Evolutionary conservation across 2,329 filamentous ascomycete species (phyloP).

Genomic region (Hypoxylon sp.): DNA sequence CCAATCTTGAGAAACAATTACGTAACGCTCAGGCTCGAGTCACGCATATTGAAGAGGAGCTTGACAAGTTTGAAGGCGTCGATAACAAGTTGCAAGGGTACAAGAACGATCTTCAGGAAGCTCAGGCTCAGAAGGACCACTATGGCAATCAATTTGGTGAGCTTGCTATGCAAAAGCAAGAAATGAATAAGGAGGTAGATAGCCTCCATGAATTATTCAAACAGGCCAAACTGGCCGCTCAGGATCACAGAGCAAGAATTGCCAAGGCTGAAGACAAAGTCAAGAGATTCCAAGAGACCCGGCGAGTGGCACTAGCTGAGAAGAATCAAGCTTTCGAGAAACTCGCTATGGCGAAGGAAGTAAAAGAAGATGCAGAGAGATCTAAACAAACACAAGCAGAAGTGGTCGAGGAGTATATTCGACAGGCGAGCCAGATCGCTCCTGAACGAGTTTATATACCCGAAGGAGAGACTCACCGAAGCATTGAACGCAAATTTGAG

Average conservation of each 20-base stretch:
- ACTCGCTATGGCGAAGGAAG: constrained; percentile 64
- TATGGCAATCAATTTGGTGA: constrained; percentile 70
- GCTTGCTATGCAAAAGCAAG: constrained; percentile 64
- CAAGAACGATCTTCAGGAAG: constrained; percentile 69
- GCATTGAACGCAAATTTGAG: constrained; percentile 68
- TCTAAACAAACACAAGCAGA: constrained; percentile 64
- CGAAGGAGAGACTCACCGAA: constrained; percentile 73
- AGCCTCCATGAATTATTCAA: constrained; percentile 57
- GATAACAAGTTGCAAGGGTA: constrained; percentile 76
- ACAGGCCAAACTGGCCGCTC: constrained; percentile 53
- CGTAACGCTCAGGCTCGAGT: constrained; percentile 74
- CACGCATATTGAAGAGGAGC: constrained; percentile 66
- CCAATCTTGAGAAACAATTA: constrained; percentile 64
- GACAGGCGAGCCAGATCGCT: constrained; percentile 68
- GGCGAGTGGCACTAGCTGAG: constrained; percentile 67
- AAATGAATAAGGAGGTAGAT: constrained; percentile 62
- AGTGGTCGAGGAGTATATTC: constrained; percentile 67
- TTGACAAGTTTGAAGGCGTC: constrained; percentile 77
- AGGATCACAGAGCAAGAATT: constrained; percentile 63
- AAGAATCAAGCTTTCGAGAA: constrained; percentile 73
- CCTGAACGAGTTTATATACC: constrained; percentile 72
- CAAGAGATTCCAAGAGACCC: constrained; percentile 63
- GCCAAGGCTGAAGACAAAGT: constrained; percentile 70
- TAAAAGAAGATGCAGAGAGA: constrained; percentile 61
- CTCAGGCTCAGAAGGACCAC: constrained; percentile 61